Conservation (phyloP, 768 basidiomycete genomes). For the Tylopilus rubrobrunneus region DNA sequence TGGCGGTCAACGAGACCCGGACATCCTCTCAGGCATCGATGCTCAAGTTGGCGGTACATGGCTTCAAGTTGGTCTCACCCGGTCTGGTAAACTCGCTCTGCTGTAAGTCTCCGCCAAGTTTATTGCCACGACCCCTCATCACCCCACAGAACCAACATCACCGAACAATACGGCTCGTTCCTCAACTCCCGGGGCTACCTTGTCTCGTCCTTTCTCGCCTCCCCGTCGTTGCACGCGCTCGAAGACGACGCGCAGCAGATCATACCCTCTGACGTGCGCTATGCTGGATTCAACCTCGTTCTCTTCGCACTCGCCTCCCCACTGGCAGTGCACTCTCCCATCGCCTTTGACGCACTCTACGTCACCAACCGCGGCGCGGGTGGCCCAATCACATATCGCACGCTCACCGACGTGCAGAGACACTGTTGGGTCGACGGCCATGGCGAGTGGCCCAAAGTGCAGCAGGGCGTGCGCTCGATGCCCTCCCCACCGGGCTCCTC, state of each 20-base stretch:
- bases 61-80: constrained; percentile 72
- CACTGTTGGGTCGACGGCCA: constrained; percentile 56
- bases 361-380: constrained; percentile 74
- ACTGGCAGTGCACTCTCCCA: constrained; percentile 4
- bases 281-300: constrained; percentile 80
- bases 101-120: constrained; percentile 48
- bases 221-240: constrained; percentile 41
- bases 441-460: constrained; percentile 73
- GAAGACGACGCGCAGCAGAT: constrained; percentile 47
- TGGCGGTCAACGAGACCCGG: constrained; percentile 30
- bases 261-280: constrained; percentile 45
- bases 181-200: constrained; percentile 65
- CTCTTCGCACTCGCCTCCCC: constrained; percentile 49
- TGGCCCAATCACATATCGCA: constrained; percentile 49
- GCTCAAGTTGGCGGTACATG: constrained; percentile 73
- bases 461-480: constrained; percentile 48
- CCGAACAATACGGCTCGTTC: constrained; percentile 52
- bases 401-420: constrained; percentile 49
- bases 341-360: constrained; percentile 51
- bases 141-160: constrained; percentile 73
- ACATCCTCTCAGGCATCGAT: constrained; percentile 74
- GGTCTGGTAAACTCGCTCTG: constrained; percentile 62
- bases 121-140: background rate
- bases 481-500: constrained; percentile 32
- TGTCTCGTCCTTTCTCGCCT: constrained; percentile 62